Evolutionary conservation across 768 basidiomycete species (phyloP).

Genomic region (Amanita exitialis): DNA sequence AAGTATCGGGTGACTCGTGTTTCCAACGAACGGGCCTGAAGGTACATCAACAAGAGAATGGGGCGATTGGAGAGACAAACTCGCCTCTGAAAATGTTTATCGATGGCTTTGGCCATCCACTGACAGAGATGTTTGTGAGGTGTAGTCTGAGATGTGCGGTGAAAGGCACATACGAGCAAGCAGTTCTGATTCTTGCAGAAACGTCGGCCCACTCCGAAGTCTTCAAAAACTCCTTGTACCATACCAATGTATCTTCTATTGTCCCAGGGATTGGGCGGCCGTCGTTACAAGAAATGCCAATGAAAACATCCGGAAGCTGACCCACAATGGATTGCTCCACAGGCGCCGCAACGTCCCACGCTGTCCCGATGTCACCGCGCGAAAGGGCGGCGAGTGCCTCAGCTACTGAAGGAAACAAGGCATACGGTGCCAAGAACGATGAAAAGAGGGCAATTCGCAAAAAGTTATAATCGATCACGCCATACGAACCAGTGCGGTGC

Average conservation of each 20-base stretch:
- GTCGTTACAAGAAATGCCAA: constrained; percentile 24
- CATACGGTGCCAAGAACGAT: constrained; percentile 21
- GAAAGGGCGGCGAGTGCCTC: background rate
- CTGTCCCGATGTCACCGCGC: background rate
- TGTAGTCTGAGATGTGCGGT: background rate
- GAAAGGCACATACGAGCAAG: constrained; percentile 24
- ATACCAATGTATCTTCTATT: constrained; percentile 18
- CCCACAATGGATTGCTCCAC: background rate
- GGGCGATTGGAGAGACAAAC: background rate
- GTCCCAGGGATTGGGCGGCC: constrained; percentile 19
- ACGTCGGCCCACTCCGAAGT: constrained; percentile 21
- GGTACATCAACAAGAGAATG: background rate
- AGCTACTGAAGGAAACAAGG: background rate
- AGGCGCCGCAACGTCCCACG: background rate
- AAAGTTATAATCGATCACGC: constrained; percentile 25
- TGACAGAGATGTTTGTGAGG: background rate
- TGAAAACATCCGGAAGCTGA: background rate
- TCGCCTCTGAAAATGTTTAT: background rate
- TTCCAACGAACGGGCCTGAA: constrained; percentile 7
- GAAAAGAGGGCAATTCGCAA: constrained; percentile 23
- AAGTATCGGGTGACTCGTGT: constrained; percentile 10
- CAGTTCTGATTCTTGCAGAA: constrained; percentile 17
- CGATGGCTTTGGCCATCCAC: background rate
- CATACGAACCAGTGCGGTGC: constrained; percentile 15
- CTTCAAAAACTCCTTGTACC: constrained; percentile 15